Percentiles rank a stretch among this genome's conserved stretches.
Conservation (phyloP, 148 eudicot species). For the Linanthus parryae region DNA sequence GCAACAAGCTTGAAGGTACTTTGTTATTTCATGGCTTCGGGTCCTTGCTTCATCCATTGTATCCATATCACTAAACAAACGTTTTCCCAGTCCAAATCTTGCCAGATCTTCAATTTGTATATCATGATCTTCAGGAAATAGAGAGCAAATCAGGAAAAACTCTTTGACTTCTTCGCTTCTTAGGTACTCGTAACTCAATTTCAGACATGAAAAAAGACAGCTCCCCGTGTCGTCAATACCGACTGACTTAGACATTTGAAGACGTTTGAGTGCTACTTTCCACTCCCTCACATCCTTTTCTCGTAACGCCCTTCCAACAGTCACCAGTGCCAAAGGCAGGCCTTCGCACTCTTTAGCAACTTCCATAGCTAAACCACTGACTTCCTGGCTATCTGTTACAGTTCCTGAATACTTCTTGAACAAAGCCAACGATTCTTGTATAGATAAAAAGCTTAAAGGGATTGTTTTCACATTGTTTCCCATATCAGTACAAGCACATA, state of each 20-base stretch:
- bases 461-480: neutral
- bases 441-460: neutral
- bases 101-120: neutral
- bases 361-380: neutral
- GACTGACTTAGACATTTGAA: neutral
- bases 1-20: neutral
- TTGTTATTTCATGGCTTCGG: neutral
- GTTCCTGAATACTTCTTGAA: neutral
- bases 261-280: neutral
- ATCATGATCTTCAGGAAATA: neutral
- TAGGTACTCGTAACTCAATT: slow-evolving; percentile 2
- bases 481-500: neutral
- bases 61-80: neutral
- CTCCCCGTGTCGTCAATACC: neutral
- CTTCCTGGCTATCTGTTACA: neutral
- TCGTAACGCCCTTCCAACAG: neutral
- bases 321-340: slow-evolving; percentile 3
- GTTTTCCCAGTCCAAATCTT: neutral
- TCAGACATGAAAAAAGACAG: neutral
- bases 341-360: slow-evolving; percentile 1
- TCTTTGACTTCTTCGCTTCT: neutral
- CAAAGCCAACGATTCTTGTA: neutral
- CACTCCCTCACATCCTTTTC: neutral
- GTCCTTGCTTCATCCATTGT: slow-evolving; percentile 1
- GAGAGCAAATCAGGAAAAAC: neutral